These are phyloP conservation scores for Murraya koenigii DNA, from an alignment of 345 rosid genomes.

Conservation along the genomic window DNA sequence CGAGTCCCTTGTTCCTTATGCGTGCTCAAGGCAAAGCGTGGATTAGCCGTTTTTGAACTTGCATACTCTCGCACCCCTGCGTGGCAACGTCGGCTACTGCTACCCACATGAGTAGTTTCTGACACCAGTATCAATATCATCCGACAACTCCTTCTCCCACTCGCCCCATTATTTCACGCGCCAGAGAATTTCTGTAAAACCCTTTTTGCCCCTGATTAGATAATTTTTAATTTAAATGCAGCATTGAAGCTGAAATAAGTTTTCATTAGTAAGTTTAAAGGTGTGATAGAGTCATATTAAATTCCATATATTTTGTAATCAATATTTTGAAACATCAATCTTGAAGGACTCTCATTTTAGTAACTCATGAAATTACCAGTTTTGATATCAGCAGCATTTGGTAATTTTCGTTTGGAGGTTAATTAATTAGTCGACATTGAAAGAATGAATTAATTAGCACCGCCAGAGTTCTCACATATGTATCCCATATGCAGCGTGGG, in stretches of 20 bases:
- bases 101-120: constrained; percentile 21
- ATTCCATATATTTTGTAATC: not conserved
- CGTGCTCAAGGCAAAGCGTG: constrained; percentile 9
- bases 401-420: not conserved
- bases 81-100: not conserved
- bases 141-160: constrained; percentile 22
- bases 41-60: not conserved
- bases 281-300: not conserved
- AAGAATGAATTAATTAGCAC: not conserved
- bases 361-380: not conserved
- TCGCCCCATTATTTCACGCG: not conserved
- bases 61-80: not conserved
- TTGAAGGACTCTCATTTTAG: not conserved
- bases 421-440: not conserved
- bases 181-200: not conserved
- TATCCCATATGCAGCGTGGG: not conserved
- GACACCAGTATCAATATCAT: constrained; percentile 23
- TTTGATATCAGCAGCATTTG: not conserved
- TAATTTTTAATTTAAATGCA: not conserved
- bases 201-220: not conserved
- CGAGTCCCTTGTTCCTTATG: constrained; percentile 11
- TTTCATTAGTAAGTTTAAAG: not conserved
- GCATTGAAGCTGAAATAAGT: not conserved
- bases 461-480: not conserved
- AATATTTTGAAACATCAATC: not conserved